Base-by-base conservation (phyloP, 202 grass and related monocot genomes). In the Zoysia matrella region DNA sequence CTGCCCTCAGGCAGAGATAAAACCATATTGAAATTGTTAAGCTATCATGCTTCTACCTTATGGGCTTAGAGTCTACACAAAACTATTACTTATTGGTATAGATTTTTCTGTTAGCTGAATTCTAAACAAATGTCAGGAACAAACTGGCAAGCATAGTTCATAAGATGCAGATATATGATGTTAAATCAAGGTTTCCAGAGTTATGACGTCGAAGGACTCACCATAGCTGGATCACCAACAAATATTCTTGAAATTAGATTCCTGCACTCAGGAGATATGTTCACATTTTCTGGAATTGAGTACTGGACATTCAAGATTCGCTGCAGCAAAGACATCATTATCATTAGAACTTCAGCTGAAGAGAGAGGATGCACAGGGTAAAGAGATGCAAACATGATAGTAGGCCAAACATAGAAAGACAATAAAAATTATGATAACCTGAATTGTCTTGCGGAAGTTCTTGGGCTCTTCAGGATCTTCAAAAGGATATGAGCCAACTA, bases 401-500 rank as follows among this genome's bases (percentile, higher is more conserved):
- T 58, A 89, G 8, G 7, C 10, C 64, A 80, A 54, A 22, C 55
- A 74, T 41, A 71, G 50, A 6, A 83, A 52, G 30, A 79, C n/a
- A 48, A 53, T 4, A 40, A 63, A 11, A 67, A 86, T 66, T 41
- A 30, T 65, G 8, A 64, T 56, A 82, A 91, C 92, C 77, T 94
- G 92, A 80, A 91, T 94, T 75, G 92, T 91, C 73, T 94, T 91
- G 44, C 89, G 83, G 36, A 94, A 94, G 73, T 94, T 94, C 30
- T 36, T 36, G 30, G 30, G 30, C 30, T 36, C 30, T 36, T 36
- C 30, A 36, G 30, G 30, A 36, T 45, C 92, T 74, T 94, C 86
- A 79, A 94, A 94, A 82, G 92, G 92, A 91, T 94, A 94, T 60
- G 92, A 86, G 54, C 92, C 92, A 44, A 94, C 92, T 49, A 91